These are phyloP conservation scores for Penicillium subrubescens DNA, from an alignment of 495 filamentous ascomycete species.

Conservation along the genomic window DNA sequence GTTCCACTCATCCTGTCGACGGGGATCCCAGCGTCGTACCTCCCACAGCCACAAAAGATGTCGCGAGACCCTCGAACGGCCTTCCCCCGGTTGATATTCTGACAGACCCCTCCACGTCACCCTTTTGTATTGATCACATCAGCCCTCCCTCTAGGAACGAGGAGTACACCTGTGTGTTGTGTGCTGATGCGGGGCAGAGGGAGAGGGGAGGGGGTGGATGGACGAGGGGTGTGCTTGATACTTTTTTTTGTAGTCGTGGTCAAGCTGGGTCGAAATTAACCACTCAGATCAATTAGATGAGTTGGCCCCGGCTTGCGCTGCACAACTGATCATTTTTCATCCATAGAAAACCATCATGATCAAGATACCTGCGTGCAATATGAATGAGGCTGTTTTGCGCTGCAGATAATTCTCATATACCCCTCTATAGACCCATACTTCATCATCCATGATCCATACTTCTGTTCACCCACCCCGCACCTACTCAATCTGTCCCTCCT, in stretches of 20 bases:
- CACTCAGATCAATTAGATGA: background rate
- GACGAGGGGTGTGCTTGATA: background rate
- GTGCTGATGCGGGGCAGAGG: slow-evolving; percentile 17
- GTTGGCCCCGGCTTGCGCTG: slow-evolving; percentile 17
- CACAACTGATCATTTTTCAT: slow-evolving; percentile 7
- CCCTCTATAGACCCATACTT: background rate
- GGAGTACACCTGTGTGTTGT: background rate
- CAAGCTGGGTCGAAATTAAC: background rate
- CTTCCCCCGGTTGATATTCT: slow-evolving; percentile 22
- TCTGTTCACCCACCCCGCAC: slow-evolving; percentile 16
- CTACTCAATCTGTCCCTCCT: slow-evolving; percentile 19
- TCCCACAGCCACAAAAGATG: slow-evolving; percentile 19
- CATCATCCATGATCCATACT: slow-evolving; percentile 13
- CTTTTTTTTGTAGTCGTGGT: background rate
- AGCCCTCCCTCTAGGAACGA: background rate
- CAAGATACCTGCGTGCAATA: background rate
- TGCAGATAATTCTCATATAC: background rate
- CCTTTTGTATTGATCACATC: background rate
- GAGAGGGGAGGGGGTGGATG: slow-evolving; percentile 1
- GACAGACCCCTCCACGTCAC: slow-evolving; percentile 32
- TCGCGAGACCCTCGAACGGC: slow-evolving; percentile 25
- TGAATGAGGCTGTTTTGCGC: background rate
- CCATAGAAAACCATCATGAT: slow-evolving; percentile 19
- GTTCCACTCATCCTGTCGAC: slow-evolving; percentile 8
- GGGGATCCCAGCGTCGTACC: slow-evolving; percentile 23